Evolutionary conservation across 257 asterid genomes (phyloP), one percentile per base, ranked within the genome.

Genomic region (Pogostemon cablin): DNA sequence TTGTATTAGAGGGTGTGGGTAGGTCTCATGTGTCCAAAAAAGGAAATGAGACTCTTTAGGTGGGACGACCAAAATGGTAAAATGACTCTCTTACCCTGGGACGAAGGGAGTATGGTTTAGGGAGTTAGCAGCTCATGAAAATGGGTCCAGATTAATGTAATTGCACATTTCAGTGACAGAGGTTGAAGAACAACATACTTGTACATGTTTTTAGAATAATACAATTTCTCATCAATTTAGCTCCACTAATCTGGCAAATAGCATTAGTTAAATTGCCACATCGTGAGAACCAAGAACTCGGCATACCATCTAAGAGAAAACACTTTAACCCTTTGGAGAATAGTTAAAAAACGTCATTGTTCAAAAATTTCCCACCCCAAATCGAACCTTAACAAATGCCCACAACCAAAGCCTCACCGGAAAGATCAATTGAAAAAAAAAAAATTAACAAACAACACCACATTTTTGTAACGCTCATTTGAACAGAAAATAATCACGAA

Each of bases 281-380:
- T 25, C 32, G 32, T 25, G 5, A 39, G 75, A 37, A 66, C 43
- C 59, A 52, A 25, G 42, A 12, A 60, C 65, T 41, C 3, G n/a
- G 37, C 17, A 40, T 17, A 53, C 56, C 61, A 43, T 58, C 65
- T 50, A 42, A 54, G 20, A 53, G 15, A n/a, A 8, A 53, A 63
- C 5, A 25, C 15, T 57, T n/a, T 46, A 46, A 9, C 73, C 58
- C 48, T 20, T 43, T 72, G 20, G 2, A 64, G 58, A 56, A 54
- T 25, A 47, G 3, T 55, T 38, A 68, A 5, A 55, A 48, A 56
- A 42, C 53, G 9, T 38, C 37, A 44, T 56, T 1, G 49, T n/a
- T 62, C 61, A 68, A 63, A 62, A 56, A 63, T 56, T 46, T 54
- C 11, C 55, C 4, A 58, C 39, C 60, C 54, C 69, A 63, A 3